phyloP scores from a whole-genome alignment of 2,329 filamentous ascomycete genomes.

The Diaporthe ampelina region DNA sequence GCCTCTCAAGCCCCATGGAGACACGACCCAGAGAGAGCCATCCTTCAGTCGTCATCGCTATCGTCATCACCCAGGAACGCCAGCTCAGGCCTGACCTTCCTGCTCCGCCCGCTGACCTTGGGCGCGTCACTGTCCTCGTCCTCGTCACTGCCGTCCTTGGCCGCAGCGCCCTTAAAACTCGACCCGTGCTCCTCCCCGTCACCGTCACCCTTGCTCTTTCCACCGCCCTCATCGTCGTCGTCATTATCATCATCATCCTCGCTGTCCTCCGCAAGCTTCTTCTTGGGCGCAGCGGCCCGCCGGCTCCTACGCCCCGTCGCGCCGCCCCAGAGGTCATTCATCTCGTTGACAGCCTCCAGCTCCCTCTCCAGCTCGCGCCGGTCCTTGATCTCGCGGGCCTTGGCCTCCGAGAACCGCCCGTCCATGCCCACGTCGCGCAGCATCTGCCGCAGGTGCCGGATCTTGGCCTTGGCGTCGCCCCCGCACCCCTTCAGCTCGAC shows the following conservation, averaged over 20 bases:
- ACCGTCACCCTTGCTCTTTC: conserved; percentile 45
- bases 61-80: conserved; percentile 80
- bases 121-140: conserved; percentile 53
- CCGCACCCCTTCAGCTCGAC: conserved; percentile 83
- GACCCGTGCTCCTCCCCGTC: conserved; percentile 46
- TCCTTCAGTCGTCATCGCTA: conserved; percentile 72
- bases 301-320: conserved; percentile 53
- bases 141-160: conserved; percentile 49
- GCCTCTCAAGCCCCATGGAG: neutral
- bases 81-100: conserved; percentile 64
- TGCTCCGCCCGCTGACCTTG: conserved; percentile 60
- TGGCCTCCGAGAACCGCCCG: conserved; percentile 87
- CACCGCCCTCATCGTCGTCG: conserved; percentile 48
- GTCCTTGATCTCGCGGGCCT: conserved; percentile 89
- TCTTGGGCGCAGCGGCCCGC: conserved; percentile 56
- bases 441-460: conserved; percentile 83
- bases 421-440: conserved; percentile 88
- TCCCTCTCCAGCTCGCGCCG: conserved; percentile 86
- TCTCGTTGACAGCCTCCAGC: conserved; percentile 86
- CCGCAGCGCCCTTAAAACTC: neutral
- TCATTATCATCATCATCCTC: conserved; percentile 47
- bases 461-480: conserved; percentile 82
- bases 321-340: conserved; percentile 83
- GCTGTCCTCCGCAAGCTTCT: conserved; percentile 54
- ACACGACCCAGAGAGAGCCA: too few relatives aligned